Base-by-base conservation (phyloP, 441 rosid species). In the Pelargonium australe region DNA sequence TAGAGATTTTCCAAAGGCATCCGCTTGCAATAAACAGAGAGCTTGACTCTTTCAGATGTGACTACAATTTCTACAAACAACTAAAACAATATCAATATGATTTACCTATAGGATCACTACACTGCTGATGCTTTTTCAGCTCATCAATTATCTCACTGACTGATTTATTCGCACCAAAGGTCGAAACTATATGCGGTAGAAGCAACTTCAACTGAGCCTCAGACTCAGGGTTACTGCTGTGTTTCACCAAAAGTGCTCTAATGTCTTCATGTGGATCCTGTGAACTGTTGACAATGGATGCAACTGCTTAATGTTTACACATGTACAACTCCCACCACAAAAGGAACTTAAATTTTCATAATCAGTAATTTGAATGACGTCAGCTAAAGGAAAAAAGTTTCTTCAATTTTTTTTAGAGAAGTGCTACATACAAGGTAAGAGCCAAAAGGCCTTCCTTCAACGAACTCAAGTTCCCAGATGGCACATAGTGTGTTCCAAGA, bases 401-500 rank as follows among this genome's bases (percentile, higher is more conserved):
- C 37, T 34, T 34, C 37, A 34, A 3, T 34, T 34, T 34, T 4
- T 20, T 20, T 20, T 20, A 0, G 6, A 34, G 4, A 34, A 34
- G 37, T 4, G 37, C 37, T 3, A 77, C 69, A 25, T 87, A 94
- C 99, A 91, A 64, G 81, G 80, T 64, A 80, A 75, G 66, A 4
- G 85, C 76, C 71, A 94, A 79, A 70, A 94, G 81, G 71, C 82
- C 86, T 75, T 90, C 89, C 78, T 85, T 94, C 66, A 94, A 76
- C 13, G 88, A 81, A 57, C 73, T 75, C 68, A 94, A 73, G 77
- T 81, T 83, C 74, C 78, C 87, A 67, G 96, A 91, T 78, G 85
- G 87, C 72, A 94, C 94, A 72, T 85, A 91, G 74, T 89, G 96
- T 0, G 97, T 87, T 69, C 97, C 97, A 64, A 89, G 85, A 75